Evolutionary conservation across 495 filamentous ascomycete species (phyloP), one percentile per base, ranked within the genome.

Genomic region (Xylaria castorea): DNA sequence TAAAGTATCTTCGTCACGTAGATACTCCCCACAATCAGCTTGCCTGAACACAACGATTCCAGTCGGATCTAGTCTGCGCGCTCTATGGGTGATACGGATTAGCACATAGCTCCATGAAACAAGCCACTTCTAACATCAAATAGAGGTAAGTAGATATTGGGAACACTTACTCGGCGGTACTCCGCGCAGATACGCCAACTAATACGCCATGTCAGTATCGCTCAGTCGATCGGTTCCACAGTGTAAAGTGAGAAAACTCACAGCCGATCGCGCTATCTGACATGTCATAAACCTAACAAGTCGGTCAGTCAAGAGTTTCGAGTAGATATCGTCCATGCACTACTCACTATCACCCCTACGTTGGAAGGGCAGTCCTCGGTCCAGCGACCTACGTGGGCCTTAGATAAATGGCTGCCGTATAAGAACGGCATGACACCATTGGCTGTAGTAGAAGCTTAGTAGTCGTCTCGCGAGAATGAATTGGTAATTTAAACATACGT

Each of bases 361-460:
- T 94, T 92, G 82, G 91, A 90, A 0, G 92, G 92, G 70, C 90
- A 92, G 83, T 98, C 95, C 75, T 98, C 94, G 30, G 88, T 91
- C 89, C 92, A 96, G 64, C 95, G 84, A 27, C 93, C 93, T 0
- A 98, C 89, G 82, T 99, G 96, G 27, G 97, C 96, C 83, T 97
- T 97, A 55, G 96, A 88, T 32, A 98, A 87, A 79, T 97, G 92
- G 36, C 92, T 91, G 40, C 94, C 96, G 82, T 99, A 99, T 18
- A 97, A 83, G 81, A 94, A 97, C 46, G 94, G 93, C 92, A 97
- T 96, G 80, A 94, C 94, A 60, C 97, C 96, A 83, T 99, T 99
- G 30, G 90, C 71, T 73, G 57, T 14, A 22, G 16, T 25, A 55
- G 12, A 42, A 22, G 30, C 27, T 73, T 61, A 73, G 71, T 81